phyloP scores from a whole-genome alignment of 2,329 filamentous ascomycete genomes.

The Aspergillus tubingensis region DNA sequence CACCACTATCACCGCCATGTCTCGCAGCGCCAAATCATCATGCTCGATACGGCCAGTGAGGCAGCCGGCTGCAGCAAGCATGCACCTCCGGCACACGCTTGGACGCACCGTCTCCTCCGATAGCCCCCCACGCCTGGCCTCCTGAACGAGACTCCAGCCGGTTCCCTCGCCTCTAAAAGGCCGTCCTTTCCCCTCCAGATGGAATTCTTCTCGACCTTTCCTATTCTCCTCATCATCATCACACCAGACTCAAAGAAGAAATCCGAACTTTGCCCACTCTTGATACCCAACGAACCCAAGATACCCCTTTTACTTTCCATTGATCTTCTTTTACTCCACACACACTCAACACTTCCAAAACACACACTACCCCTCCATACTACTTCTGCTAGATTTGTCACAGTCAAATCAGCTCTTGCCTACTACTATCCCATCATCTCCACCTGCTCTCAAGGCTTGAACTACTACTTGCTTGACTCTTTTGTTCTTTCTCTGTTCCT shows the following conservation, averaged over 20 bases:
- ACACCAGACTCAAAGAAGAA: slow-evolving; percentile 18
- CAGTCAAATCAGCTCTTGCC: slow-evolving; percentile 21
- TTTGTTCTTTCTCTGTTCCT: slow-evolving; percentile 14
- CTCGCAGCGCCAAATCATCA: slow-evolving; percentile 25
- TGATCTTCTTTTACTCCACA: slow-evolving; percentile 4
- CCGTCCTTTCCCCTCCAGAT: slow-evolving; percentile 14
- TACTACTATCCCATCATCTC: slow-evolving; percentile 4
- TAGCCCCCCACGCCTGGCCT: slow-evolving; percentile 10
- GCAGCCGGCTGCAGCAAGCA: slow-evolving; percentile 19
- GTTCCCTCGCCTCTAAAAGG: slow-evolving; percentile 20
- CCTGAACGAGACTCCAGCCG: slow-evolving; percentile 1
- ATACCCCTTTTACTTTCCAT: slow-evolving; percentile 6
- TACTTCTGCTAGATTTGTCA: slow-evolving; percentile 24
- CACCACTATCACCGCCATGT: slow-evolving; percentile 24
- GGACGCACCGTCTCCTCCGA: slow-evolving; percentile 15
- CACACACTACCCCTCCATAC: slow-evolving; percentile 7
- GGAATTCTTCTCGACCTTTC: slow-evolving; percentile 13
- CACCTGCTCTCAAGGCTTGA: slow-evolving; percentile 4
- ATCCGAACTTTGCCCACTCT: slow-evolving; percentile 6
- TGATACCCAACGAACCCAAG: slow-evolving; percentile 11
- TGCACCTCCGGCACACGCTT: slow-evolving; percentile 21
- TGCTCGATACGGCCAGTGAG: slow-evolving; percentile 15
- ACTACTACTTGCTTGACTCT: slow-evolving; percentile 7
- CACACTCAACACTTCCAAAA: neutral
- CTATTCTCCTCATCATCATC: slow-evolving; percentile 14